A percentile compares a stretch with the other conserved stretches of the same genome.
Conservation (phyloP, 2,329 filamentous ascomycete genomes). For the Lasiodiplodia theobromae region DNA sequence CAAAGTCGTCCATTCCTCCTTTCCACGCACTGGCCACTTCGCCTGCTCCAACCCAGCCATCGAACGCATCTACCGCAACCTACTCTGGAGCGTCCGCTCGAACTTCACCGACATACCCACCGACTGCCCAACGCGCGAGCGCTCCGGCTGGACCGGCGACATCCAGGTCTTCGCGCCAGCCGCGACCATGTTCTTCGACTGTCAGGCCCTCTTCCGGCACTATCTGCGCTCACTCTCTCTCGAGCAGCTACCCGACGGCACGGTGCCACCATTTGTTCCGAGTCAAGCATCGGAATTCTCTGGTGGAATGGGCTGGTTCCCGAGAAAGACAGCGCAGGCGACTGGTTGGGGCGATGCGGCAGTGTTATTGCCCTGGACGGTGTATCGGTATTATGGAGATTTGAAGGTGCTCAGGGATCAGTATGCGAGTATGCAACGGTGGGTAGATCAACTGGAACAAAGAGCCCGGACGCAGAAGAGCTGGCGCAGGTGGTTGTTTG, state of each 20-base stretch:
- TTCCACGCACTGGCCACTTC: conserved; percentile 2
- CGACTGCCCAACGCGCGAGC: conserved; percentile 22
- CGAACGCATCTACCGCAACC: conserved; percentile 7
- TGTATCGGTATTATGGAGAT: neutral
- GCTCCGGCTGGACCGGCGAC: conserved; percentile 26
- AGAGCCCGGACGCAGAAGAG: neutral
- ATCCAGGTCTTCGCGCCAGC: conserved; percentile 27
- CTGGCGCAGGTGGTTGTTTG: neutral
- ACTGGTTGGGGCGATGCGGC: neutral
- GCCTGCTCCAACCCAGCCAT: conserved; percentile 2
- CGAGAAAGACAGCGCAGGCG: neutral
- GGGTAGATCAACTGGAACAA: neutral
- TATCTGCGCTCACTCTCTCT: neutral
- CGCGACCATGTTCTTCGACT: conserved; percentile 14
- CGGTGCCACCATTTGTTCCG: neutral
- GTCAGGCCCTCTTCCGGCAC: neutral
- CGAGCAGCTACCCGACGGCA: neutral
- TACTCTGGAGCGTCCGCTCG: conserved; percentile 12
- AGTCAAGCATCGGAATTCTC: neutral
- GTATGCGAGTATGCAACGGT: neutral
- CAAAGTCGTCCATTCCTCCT: neutral
- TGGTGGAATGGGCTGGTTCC: neutral
- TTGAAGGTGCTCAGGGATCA: neutral
- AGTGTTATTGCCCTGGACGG: neutral
- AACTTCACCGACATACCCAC: conserved; percentile 24